Base-by-base conservation (phyloP, 1,284 basidiomycete genomes). In the Porogramme epimiltina region DNA sequence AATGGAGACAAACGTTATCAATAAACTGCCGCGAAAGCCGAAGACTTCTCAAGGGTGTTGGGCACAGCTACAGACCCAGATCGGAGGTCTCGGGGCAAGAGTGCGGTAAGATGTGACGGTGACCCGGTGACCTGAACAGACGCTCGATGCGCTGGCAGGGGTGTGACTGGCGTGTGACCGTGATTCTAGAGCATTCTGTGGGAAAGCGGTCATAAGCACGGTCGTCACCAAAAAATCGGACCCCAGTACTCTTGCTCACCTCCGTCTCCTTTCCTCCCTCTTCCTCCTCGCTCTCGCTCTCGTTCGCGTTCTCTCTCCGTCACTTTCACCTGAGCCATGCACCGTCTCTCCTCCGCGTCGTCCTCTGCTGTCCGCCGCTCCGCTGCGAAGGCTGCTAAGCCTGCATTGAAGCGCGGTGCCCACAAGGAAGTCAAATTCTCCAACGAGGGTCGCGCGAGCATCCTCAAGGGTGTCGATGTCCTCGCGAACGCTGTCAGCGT, bases 391-490 rank as follows among this genome's bases (percentile, higher is more conserved):
- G 77, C 77, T 51, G 70, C 74, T n/a, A 63, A 77, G 65, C 71
- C 77, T 41, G 66, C 75, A 39, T 73, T 85, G 42, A 74, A 77
- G 44, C 87, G 91, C 61, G 89, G 90, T 60, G 87, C 85, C 25
- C 91, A 93, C 81, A 95, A 97, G 84, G 94, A 97, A 71, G 92
- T 98, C 73, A 90, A 93, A 79, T 98, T 98, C 75, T 93, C 91
- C 68, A 95, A 98, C 74, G 93, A 96, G 60, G 95, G 95, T 54
- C 84, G 96, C 60, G 93, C 94, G 42, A 85, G 87, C 72, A 97
- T 98, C 78, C 83, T 98, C 60, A 89, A 87, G 70, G 96, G 96
- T 74, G 95, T 99, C 59, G 95, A 98, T 75, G 81, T 96, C 62
- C 87, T 99, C 60, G 95, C 96, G 49, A 93, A 98, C 73, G 91